Percentiles rank a stretch among this genome's conserved stretches.
Conservation (phyloP, 2,329 filamentous ascomycete species). For the Xylaria sp. region DNA sequence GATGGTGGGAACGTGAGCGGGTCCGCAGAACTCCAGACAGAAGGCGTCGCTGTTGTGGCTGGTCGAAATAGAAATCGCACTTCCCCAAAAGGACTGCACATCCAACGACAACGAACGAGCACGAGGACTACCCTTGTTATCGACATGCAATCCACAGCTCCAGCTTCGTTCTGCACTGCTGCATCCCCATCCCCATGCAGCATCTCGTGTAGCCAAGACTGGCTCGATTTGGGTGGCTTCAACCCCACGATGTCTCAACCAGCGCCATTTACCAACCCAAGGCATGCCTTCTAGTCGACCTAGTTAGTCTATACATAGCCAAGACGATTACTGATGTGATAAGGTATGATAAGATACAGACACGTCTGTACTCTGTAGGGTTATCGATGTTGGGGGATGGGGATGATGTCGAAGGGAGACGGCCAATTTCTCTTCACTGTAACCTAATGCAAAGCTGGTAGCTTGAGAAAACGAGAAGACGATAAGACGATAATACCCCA, state of each 20-base stretch:
- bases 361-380: neutral
- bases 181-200: constrained; percentile 30
- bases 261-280: neutral
- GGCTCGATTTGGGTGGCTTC: constrained; percentile 28
- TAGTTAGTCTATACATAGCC: neutral
- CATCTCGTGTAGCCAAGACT: constrained; percentile 28
- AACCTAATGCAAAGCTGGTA: neutral
- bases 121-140: constrained; percentile 5
- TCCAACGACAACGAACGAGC: constrained; percentile 12
- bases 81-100: neutral
- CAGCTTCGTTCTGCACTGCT: constrained; percentile 22
- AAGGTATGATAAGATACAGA: neutral
- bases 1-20: constrained; percentile 7
- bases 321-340: constrained; percentile 2
- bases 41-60: constrained; percentile 22
- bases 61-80: constrained; percentile 13
- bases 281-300: neutral
- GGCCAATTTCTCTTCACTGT: neutral
- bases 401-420: neutral
- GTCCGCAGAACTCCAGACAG: neutral
- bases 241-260: constrained; percentile 23
- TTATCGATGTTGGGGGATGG: neutral
- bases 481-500: constrained; percentile 1
- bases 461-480: neutral
- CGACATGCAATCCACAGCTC: constrained; percentile 29